Evolutionary conservation across 192 early-diverging fungal species (phyloP), one percentile per base, ranked within the genome.

Genomic region (Diversispora epigaea): DNA sequence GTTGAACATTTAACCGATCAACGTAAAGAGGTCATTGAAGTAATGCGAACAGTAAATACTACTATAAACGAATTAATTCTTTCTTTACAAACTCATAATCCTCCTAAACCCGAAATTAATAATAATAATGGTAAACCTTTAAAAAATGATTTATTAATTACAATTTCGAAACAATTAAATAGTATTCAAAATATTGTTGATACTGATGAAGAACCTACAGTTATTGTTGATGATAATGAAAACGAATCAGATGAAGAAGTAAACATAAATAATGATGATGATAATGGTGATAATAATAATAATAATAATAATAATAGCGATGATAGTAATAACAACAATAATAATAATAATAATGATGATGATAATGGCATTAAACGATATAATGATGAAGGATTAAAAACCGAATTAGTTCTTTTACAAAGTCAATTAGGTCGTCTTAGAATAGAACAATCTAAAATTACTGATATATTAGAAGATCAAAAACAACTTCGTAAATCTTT

Each of bases 1-100:
- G 62, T 64, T n/a, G 62, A 64, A 64, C 62, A n/a, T n/a, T 43
- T 64, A 44, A 43, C 62, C n/a, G 62, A 39, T 9, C 62, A 64
- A 45, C 62, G 62, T 43, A 64, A n/a, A 43, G 62, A 64, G 17
- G 14, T 40, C 2, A 41, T 64, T 44, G 62, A 64, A 6, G 41
- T 43, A 5, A 64, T 64, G n/a, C 4, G 41, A 41, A 44, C 41
- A n/a, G 62, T 64, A 43, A 64, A 64, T 64, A 43, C 15, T 3
- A 40, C 39, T 19, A 17, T 64, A 43, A 64, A 15, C 8, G 62
- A 44, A 9, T 64, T 64, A 17, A 64, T 64, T 9, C 10, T 3
- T 9, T 9, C 17, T 64, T 21, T 64, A 43, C 62, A 64, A 64
- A n/a, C 40, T 44, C 43, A 64, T 11, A 44, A 64, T 64, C 62